Conservation (phyloP, 1,284 basidiomycete species). For the Ceratobasidium papillatum region DNA sequence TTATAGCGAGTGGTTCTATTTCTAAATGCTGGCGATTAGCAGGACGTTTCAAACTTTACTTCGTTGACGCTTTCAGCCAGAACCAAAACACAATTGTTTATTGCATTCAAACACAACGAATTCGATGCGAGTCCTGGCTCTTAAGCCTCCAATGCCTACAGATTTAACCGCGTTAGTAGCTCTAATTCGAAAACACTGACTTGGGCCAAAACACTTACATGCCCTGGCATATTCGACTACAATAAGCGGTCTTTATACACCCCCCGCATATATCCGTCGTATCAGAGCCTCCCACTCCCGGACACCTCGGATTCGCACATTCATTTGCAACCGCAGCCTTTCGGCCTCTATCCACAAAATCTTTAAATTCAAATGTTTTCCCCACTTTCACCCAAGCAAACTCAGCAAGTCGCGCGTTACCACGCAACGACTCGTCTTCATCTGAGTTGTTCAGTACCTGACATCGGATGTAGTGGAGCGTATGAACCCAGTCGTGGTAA, state of each 20-base stretch:
- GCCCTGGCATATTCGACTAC: slow-evolving; percentile 1
- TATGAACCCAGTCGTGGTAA: not conserved
- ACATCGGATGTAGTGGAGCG: not conserved
- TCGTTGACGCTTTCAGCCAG: no score
- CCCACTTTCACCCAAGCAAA: slow-evolving; percentile 13
- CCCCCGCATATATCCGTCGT: not conserved
- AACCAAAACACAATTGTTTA: no score
- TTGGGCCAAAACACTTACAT: not conserved
- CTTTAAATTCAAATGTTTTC: slow-evolving; percentile 10
- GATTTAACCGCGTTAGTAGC: no score
- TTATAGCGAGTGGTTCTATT: no score
- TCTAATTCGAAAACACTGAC: no score
- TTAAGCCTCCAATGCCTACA: no score
- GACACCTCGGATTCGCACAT: not conserved
- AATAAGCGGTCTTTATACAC: not conserved
- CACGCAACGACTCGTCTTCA: not conserved
- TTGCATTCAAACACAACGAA: no score
- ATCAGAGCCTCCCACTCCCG: not conserved
- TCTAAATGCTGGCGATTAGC: no score
- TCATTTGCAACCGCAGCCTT: not conserved
- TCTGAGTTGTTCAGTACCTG: not conserved
- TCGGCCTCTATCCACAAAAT: not conserved
- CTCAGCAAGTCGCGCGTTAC: not conserved
- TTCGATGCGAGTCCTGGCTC: no score
- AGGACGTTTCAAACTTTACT: no score